Base-by-base conservation (phyloP, 2,329 filamentous ascomycete genomes). In the Trichoderma citrinoviride region DNA sequence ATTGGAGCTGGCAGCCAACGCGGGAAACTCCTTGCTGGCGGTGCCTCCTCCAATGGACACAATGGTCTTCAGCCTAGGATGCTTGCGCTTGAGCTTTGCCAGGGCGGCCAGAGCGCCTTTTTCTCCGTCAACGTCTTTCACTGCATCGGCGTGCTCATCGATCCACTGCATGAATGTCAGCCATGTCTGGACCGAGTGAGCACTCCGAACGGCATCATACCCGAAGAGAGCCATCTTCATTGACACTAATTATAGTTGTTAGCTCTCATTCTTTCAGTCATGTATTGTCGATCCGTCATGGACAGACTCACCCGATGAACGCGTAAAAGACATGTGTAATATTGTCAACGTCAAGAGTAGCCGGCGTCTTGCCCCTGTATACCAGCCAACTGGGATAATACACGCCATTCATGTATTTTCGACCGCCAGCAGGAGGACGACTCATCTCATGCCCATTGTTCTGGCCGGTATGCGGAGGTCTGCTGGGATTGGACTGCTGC, bases 361-460 rank as follows among this genome's bases (percentile, higher is more conserved):
- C 86, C 0, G 87, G 87, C n/a, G 85, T 81, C 62, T 85, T 83
- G 61, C 83, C 79, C 66, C 81, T 81, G 76, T 89, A 88, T 64
- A 87, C 81, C 64, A 82, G 79, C 86, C 86, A 89, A 68, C 87
- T 88, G 5, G 87, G 86, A 73, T 88, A 90, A 75, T 89, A 89
- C 1, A 87, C 77, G 15, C 76, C 77, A 53, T 79, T 79, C 46
- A 62, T 47, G 37, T 56, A 65, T 3, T 15, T 10, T 14, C 27
- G 46, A 15, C 25, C 25, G 27, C 27, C 7, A 27, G 19, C 6
- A 19, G 40, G 55, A 27, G 56, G 55, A 5, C 49, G 53, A 17
- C 12, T 12, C 33, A 43, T 53, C 40, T 53, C 55, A 3, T 43
- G 33, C 21, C 44, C 47, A 40, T 52, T 47, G 7, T 21, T 49